Evolutionary conservation across 805 yeast genomes (phyloP), one percentile per base, ranked within the genome.

Genomic region (Pichia insulana): DNA sequence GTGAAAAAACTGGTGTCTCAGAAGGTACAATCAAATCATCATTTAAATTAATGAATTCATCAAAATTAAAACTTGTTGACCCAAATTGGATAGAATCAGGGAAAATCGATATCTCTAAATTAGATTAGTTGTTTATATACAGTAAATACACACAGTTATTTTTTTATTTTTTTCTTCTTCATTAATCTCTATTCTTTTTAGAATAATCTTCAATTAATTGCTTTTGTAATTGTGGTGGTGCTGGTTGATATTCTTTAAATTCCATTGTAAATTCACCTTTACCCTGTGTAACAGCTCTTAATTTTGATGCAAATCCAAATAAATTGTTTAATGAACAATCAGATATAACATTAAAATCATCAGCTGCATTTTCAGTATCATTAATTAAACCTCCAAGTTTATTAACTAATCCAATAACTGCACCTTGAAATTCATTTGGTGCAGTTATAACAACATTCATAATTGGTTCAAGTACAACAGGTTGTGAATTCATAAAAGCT

Each of bases 271-370:
- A 92, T 68, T 94, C 97, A 57, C 99, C 98, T 63, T 92, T 92
- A 67, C 99, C 99, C 67, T 92, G 98, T 13, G 98, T 90, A 46
- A 85, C 79, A 17, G 98, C 97, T 72, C 99, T 83, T 59, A 92
- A 73, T 20, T 86, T 78, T 8, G 97, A 85, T 7, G 97, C 96
- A 60, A 92, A 86, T 31, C 98, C 98, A 63, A 92, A 92, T 87
- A 92, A 78, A 48, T 85, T 77, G 70, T 89, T 89, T 67, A 92
- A 77, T n/a, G 97, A 83, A 69, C 97, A 90, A 63, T 92, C 97
- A 27, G 97, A 94, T 43, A 78, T 76, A 48, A 92, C 78, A 10
- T 95, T 84, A 67, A 92, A 90, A 62, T 92, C 99, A 54, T 92
- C 98, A 44, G 83, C 79, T 25, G 88, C 90, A 59, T 89, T 86